Evolutionary conservation across 495 filamentous ascomycete species (phyloP).

Genomic region (Hypoxylon cercidicola): DNA sequence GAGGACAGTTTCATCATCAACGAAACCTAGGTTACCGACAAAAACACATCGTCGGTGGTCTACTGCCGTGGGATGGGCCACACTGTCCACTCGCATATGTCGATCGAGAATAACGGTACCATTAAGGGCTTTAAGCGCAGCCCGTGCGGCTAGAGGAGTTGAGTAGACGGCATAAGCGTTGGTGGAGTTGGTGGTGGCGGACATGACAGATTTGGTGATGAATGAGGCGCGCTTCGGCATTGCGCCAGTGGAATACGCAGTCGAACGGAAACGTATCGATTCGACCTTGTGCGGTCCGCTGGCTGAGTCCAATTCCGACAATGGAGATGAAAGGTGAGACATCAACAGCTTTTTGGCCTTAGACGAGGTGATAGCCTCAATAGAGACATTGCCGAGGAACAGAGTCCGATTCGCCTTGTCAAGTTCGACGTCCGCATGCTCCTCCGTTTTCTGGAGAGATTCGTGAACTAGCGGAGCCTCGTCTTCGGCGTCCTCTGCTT

Average conservation of each 20-base stretch:
- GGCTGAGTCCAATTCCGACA: constrained; percentile 56
- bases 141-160: constrained; percentile 74
- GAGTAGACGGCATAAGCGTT: constrained; percentile 94
- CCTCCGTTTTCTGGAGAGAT: constrained; percentile 54
- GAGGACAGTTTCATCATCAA: constrained; percentile 80
- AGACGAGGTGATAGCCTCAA: constrained; percentile 81
- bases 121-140: constrained; percentile 81
- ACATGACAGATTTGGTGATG: constrained; percentile 82
- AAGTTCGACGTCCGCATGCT: constrained; percentile 64
- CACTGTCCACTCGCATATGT: constrained; percentile 87
- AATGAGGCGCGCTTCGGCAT: constrained; percentile 92
- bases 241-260: constrained; percentile 77
- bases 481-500: constrained; percentile 46
- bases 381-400: constrained; percentile 92
- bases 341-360: constrained; percentile 78
- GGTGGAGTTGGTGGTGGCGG: constrained; percentile 88
- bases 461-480: constrained; percentile 58
- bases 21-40: constrained; percentile 94
- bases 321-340: constrained; percentile 66
- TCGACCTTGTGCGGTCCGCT: constrained; percentile 74
- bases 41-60: constrained; percentile 94
- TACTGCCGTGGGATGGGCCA: constrained; percentile 84
- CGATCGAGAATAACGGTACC: constrained; percentile 85
- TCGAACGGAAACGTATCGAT: constrained; percentile 92
- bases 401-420: constrained; percentile 91